These are phyloP conservation scores for Psilocybe tampanensis DNA, from an alignment of 768 basidiomycete species.

Conservation along the genomic window DNA sequence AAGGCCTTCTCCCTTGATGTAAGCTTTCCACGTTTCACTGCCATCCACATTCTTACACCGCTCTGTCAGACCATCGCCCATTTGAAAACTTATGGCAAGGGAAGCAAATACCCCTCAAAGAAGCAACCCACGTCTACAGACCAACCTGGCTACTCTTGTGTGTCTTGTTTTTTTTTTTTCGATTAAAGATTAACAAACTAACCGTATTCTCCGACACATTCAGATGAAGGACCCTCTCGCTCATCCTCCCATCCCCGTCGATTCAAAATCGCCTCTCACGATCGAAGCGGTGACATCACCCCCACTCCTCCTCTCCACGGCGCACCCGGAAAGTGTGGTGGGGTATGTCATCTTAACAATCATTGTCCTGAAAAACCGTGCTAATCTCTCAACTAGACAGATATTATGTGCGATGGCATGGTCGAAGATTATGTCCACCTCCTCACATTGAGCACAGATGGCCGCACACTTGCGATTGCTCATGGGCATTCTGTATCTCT, in stretches of 20 bases:
- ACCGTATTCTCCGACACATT: too few relatives aligned
- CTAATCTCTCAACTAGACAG: too few relatives aligned
- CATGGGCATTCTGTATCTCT: slow-evolving; percentile 1
- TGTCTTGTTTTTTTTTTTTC: too few relatives aligned
- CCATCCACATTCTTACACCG: not conserved
- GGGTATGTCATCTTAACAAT: not conserved
- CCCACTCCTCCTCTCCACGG: slow-evolving; percentile 73
- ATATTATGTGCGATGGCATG: not conserved
- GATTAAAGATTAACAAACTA: too few relatives aligned
- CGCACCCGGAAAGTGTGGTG: slow-evolving; percentile 77
- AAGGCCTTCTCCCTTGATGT: slow-evolving; percentile 93
- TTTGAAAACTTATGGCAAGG: slow-evolving; percentile 67
- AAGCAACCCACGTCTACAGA: slow-evolving; percentile 42
- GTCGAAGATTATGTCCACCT: not conserved
- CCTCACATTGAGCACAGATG: not conserved
- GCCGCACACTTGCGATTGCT: not conserved
- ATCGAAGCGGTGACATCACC: too few relatives aligned
- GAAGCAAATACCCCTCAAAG: slow-evolving; percentile 57
- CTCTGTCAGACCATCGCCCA: slow-evolving; percentile 63
- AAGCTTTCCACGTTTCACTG: slow-evolving; percentile 11
- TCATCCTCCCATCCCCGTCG: slow-evolving; percentile 72
- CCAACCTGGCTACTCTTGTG: slow-evolving; percentile 62
- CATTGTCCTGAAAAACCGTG: too few relatives aligned
- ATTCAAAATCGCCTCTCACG: slow-evolving; percentile 57
- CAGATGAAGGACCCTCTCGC: slow-evolving; percentile 73